phyloP scores from a whole-genome alignment of 805 yeast species.

The Ogataea parapolymorpha region DNA sequence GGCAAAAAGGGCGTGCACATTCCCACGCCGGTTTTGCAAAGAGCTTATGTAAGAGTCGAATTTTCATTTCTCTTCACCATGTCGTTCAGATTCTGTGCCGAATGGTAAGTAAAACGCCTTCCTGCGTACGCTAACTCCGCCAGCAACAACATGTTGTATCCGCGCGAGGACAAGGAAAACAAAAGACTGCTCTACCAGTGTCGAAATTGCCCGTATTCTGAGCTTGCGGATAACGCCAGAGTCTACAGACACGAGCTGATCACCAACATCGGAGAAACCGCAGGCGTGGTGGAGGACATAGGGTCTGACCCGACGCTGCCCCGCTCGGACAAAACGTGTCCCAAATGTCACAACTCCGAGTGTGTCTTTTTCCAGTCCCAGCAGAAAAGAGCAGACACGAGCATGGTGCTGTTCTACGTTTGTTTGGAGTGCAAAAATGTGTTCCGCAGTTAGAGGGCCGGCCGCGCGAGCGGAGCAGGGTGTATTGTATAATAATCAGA shows the following conservation, averaged over 20 bases:
- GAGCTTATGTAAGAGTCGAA: conserved; percentile 2
- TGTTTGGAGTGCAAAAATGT: conserved; percentile 84
- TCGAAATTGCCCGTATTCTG: conserved; percentile 91
- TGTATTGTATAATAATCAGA: neutral
- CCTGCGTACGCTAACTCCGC: too few species aligned
- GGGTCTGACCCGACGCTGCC: conserved; percentile 98
- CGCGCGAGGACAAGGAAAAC: conserved; percentile 85
- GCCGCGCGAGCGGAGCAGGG: neutral
- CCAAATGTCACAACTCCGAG: conserved; percentile 79
- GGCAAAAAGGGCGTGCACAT: conserved; percentile 8
- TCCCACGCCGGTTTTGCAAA: neutral
- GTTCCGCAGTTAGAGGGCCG: conserved; percentile 36
- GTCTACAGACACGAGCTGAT: conserved; percentile 92
- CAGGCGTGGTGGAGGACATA: conserved; percentile 94
- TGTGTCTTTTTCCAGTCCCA: conserved; percentile 97
- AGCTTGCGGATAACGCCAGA: conserved; percentile 80
- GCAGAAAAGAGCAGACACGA: conserved; percentile 90
- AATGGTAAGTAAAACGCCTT: conserved; percentile 44
- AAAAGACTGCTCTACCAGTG: conserved; percentile 82
- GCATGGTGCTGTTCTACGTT: conserved; percentile 92
- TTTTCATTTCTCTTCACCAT: conserved; percentile 14
- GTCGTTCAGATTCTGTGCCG: conserved; percentile 93
- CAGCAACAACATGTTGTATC: conserved; percentile 95
- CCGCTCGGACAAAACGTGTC: conserved; percentile 90
- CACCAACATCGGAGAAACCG: conserved; percentile 90